phyloP scores from a whole-genome alignment of 192 early-diverging fungal genomes.

The Ambispora gerdemannii region DNA sequence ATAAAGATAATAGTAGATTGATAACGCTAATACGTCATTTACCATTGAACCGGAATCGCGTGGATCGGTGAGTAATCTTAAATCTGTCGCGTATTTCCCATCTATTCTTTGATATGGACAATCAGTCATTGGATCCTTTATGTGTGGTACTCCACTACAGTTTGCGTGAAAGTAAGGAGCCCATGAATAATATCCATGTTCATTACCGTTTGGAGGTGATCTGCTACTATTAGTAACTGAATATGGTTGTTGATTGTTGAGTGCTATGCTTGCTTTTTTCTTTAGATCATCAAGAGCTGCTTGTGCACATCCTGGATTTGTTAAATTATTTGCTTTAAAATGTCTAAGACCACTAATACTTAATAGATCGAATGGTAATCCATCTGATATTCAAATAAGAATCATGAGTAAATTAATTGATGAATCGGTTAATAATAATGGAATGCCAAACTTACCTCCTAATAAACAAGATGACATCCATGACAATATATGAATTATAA shows the following conservation, averaged over 20 bases:
- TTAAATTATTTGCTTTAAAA: background rate
- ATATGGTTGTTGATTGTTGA: background rate
- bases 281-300: conserved; percentile 1
- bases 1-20: background rate
- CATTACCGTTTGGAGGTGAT: conserved; percentile 4
- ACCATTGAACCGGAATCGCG: background rate
- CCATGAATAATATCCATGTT: conserved; percentile 9
- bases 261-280: background rate
- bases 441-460: too few species aligned
- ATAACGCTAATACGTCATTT: background rate
- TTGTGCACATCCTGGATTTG: background rate
- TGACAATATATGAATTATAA: too few species aligned
- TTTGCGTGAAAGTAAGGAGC: conserved; percentile 7
- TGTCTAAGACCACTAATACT: background rate
- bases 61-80: conserved; percentile 13
- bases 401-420: too few species aligned
- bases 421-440: too few species aligned
- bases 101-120: background rate
- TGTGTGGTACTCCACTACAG: background rate
- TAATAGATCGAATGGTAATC: background rate
- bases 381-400: too few species aligned
- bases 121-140: background rate
- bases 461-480: too few species aligned
- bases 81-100: background rate
- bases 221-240: background rate